These are phyloP conservation scores for Boechera stricta DNA, from an alignment of 345 rosid genomes.

Conservation along the genomic window DNA sequence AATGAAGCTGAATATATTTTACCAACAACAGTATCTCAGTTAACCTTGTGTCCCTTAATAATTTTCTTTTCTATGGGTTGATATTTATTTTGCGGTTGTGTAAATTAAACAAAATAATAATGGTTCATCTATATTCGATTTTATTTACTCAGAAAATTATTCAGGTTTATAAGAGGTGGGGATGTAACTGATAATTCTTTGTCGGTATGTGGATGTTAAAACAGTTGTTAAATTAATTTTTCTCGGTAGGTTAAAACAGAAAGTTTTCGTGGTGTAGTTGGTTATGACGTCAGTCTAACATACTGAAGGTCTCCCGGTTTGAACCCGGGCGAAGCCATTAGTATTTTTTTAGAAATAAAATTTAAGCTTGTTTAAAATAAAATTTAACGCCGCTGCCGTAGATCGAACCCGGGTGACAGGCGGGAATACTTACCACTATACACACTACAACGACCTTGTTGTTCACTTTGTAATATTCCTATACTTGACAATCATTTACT, in stretches of 20 bases:
- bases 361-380: not conserved
- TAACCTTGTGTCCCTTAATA: not conserved
- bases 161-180: too few relatives aligned
- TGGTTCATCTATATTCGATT: not conserved
- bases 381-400: slow-evolving; percentile 38
- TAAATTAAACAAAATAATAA: not conserved
- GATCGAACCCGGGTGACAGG: slow-evolving; percentile 98
- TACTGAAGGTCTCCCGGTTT: slow-evolving; percentile 98
- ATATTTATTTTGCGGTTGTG: not conserved
- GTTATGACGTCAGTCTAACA: slow-evolving; percentile 71
- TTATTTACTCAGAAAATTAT: not conserved
- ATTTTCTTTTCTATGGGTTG: not conserved
- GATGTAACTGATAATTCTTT: too few relatives aligned
- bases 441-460: not conserved
- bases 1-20: not conserved
- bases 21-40: not conserved
- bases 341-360: accelerated
- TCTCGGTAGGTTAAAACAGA: accelerated
- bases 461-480: too few relatives aligned
- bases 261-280: slow-evolving; percentile 97
- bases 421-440: slow-evolving; percentile 15
- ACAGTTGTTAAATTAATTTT: not conserved
- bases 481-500: too few relatives aligned
- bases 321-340: slow-evolving; percentile 66
- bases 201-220: not conserved